These are phyloP conservation scores for Panaeolus papilionaceus DNA, from an alignment of 768 basidiomycete species.

Conservation along the genomic window DNA sequence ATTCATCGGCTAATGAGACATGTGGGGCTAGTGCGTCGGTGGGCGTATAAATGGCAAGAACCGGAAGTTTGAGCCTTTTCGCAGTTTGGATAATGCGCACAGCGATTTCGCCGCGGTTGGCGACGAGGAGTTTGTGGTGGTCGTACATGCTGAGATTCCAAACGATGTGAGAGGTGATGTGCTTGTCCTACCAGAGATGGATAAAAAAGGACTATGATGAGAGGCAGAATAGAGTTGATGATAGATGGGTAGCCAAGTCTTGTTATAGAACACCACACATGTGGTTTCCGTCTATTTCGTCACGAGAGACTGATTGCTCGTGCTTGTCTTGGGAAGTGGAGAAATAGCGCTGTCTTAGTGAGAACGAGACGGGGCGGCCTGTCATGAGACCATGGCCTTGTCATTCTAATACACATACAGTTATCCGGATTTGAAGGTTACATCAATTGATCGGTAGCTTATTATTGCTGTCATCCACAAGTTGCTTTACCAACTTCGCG, in stretches of 20 bases:
- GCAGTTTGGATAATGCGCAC: conserved; percentile 67
- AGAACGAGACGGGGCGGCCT: neutral
- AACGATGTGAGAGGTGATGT: conserved; percentile 2
- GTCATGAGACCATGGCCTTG: neutral
- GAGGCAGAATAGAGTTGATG: neutral
- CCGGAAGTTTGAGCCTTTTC: conserved; percentile 53
- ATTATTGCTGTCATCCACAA: conserved; percentile 61
- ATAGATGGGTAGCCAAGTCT: neutral
- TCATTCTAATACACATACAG: neutral
- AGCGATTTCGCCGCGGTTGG: conserved; percentile 79
- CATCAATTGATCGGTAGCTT: neutral
- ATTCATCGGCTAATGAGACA: conserved; percentile 60
- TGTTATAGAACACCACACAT: neutral
- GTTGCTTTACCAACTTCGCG: conserved; percentile 53
- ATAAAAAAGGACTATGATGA: neutral
- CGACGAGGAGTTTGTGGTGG: conserved; percentile 63
- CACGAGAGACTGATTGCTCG: neutral
- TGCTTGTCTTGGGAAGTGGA: neutral
- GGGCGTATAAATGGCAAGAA: conserved; percentile 63
- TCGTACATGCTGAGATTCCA: conserved; percentile 17
- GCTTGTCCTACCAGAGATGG: neutral
- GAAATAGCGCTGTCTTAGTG: neutral
- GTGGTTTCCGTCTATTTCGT: neutral
- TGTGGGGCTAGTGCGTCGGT: conserved; percentile 66
- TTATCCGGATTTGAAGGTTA: neutral